Evolutionary conservation across 495 filamentous ascomycete species (phyloP), one percentile per base, ranked within the genome.

Genomic region (Aspergillus hancockii): DNA sequence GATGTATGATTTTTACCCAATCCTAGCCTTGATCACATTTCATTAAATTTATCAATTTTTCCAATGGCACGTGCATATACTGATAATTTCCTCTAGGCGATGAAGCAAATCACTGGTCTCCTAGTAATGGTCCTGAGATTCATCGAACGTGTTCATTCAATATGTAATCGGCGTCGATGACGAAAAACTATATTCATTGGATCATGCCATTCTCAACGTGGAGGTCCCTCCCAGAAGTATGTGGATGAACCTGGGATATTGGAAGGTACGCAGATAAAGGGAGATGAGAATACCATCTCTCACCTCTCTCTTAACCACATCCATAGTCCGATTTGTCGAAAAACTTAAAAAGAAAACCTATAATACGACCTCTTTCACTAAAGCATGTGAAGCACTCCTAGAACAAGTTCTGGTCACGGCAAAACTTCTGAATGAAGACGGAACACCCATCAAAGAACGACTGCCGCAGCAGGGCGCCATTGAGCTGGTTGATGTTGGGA

Each of bases 171-270:
- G 43, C 8, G 43, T 9, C 9, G 43, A 47, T 47, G 43, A 47
- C 12, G 23, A 23, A 47, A 22, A 47, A 23, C 19, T 47, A 23
- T 47, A 47, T 47, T 47, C 43, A 23, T 47, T 47, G 21, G 73
- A 75, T 34, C 71, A 75, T 70, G 71, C 68, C 3, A 57, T 71
- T 36, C 67, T 71, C 46, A 73, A 74, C 47, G 31, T 68, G 12
- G 41, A 61, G n/a, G n/a, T 70, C 9, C 69, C 71, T 4, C 69
- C 67, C 7, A 59, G 65, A 31, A 67, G 62, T 28, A 73, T 75
- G 73, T 77, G 73, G 73, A 75, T 75, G 70, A 75, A 77, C 51
- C 68, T 77, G 63, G 74, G 72, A 13, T 75, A 74, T 45, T 74
- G 70, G 73, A 71, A 76, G 61, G 71, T 72, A 38, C 23, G 32